A percentile compares a stretch with the other conserved stretches of the same genome.
Evolutionary conservation across 2,329 filamentous ascomycete species (phyloP).

Genomic region (Zymoseptoria passerinii): DNA sequence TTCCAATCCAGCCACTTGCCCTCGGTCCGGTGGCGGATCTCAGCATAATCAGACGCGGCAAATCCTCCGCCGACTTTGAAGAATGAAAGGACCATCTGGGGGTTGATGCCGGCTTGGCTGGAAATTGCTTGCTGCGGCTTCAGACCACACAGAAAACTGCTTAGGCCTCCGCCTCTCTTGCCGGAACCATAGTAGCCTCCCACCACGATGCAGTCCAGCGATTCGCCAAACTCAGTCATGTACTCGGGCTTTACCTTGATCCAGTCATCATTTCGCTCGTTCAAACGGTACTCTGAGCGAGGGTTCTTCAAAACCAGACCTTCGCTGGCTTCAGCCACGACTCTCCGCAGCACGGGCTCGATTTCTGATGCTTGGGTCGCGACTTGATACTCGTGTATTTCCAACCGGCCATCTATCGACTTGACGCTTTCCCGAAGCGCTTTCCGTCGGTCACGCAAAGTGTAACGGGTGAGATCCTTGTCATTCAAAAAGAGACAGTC

Average conservation of each 20-base stretch:
- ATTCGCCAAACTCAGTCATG: slow-evolving; percentile 93
- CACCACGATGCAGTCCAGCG: slow-evolving; percentile 79
- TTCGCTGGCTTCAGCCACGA: slow-evolving; percentile 80
- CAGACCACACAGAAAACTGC: slow-evolving; percentile 85
- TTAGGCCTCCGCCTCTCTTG: slow-evolving; percentile 69
- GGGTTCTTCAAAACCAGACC: slow-evolving; percentile 93
- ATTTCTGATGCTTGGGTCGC: slow-evolving; percentile 63
- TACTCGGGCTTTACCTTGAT: slow-evolving; percentile 99
- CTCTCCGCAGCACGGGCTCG: slow-evolving; percentile 68
- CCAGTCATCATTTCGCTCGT: slow-evolving; percentile 91
- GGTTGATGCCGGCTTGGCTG: slow-evolving; percentile 32
- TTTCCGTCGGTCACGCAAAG: slow-evolving; percentile 67
- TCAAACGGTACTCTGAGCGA: slow-evolving; percentile 73
- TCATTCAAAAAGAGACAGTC: slow-evolving; percentile 88
- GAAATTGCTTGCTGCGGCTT: slow-evolving; percentile 3
- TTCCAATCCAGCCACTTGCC: slow-evolving; percentile 92
- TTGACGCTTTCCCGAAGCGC: slow-evolving; percentile 66
- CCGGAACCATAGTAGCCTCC: slow-evolving; percentile 92
- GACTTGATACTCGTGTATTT: slow-evolving; percentile 66
- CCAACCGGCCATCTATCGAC: slow-evolving; percentile 65
- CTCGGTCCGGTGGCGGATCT: slow-evolving; percentile 74
- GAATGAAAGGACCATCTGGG: slow-evolving; percentile 83
- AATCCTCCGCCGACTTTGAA: slow-evolving; percentile 98
- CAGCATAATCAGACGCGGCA: slow-evolving; percentile 71
- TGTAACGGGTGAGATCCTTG: slow-evolving; percentile 69